phyloP scores from a whole-genome alignment of 495 filamentous ascomycete species.

The Aspergillus heteromorphus region DNA sequence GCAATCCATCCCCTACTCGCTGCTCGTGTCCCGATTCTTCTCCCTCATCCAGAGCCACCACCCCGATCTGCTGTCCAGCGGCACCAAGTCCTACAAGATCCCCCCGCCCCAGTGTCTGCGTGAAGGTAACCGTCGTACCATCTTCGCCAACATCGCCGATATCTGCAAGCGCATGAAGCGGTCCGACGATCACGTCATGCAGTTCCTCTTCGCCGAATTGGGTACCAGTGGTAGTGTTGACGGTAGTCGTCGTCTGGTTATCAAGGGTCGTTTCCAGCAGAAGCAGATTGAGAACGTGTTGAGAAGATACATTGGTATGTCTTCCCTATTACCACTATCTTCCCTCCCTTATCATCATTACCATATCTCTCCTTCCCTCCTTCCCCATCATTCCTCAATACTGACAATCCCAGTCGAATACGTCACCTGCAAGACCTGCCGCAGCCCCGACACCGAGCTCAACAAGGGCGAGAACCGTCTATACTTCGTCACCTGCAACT shows the following conservation, averaged over 20 bases:
- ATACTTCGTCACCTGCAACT: slow-evolving; percentile 79
- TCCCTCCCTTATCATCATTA: background rate
- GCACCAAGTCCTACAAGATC: slow-evolving; percentile 94
- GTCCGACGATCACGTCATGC: slow-evolving; percentile 92
- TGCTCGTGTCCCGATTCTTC: slow-evolving; percentile 87
- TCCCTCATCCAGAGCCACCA: slow-evolving; percentile 85
- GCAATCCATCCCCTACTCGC: slow-evolving; percentile 71
- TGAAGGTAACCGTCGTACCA: slow-evolving; percentile 99
- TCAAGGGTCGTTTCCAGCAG: slow-evolving; percentile 98
- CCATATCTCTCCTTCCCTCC: background rate
- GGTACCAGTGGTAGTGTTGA: slow-evolving; percentile 93
- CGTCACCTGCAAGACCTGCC: slow-evolving; percentile 96
- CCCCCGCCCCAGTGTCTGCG: slow-evolving; percentile 97
- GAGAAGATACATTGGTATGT: slow-evolving; percentile 86
- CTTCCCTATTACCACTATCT: background rate
- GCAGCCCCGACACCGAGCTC: slow-evolving; percentile 89
- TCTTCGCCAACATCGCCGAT: slow-evolving; percentile 95
- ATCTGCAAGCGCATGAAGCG: slow-evolving; percentile 95
- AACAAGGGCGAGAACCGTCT: slow-evolving; percentile 98
- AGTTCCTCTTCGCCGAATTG: slow-evolving; percentile 96
- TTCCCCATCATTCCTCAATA: background rate
- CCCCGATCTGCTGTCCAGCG: slow-evolving; percentile 84
- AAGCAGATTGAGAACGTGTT: slow-evolving; percentile 96
- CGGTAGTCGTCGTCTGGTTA: slow-evolving; percentile 86
- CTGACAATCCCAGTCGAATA: slow-evolving; percentile 69